Evolutionary conservation across 495 filamentous ascomycete genomes (phyloP).

Genomic region (Xylaria palmicola): DNA sequence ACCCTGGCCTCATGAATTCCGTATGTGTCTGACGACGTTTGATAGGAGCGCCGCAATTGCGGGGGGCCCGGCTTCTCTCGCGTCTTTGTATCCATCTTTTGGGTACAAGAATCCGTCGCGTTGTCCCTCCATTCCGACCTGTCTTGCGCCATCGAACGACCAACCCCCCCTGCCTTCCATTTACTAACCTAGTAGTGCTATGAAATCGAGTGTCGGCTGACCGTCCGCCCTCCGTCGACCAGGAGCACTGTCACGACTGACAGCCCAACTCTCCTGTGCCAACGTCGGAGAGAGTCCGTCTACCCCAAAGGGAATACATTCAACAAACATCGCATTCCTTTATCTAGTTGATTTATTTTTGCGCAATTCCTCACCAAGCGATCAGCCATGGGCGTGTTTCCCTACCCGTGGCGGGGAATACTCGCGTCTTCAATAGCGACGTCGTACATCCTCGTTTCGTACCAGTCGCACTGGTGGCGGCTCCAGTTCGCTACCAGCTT

Average conservation of each 20-base stretch:
- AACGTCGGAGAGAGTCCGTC: no score
- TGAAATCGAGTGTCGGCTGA: not conserved
- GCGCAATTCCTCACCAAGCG: not conserved
- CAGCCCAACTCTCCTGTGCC: no score
- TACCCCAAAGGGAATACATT: no score
- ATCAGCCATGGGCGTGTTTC: slow-evolving; percentile 22
- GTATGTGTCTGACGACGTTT: not conserved
- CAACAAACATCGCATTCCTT: no score
- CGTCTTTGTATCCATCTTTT: not conserved
- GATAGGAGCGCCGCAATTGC: not conserved
- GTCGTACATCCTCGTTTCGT: slow-evolving; percentile 35
- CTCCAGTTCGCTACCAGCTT: slow-evolving; percentile 25
- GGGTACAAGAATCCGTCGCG: not conserved
- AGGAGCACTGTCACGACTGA: not conserved
- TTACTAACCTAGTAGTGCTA: not conserved
- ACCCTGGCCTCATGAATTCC: no score
- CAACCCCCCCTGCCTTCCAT: not conserved
- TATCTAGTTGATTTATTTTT: not conserved
- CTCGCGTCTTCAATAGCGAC: slow-evolving; percentile 25
- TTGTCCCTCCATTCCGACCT: not conserved
- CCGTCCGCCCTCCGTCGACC: not conserved
- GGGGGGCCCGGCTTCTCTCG: not conserved
- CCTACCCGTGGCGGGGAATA: slow-evolving; percentile 25
- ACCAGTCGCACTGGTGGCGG: slow-evolving; percentile 26
- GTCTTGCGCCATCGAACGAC: no score